phyloP scores from a whole-genome alignment of 441 rosid species.

The Pelargonium australe region DNA sequence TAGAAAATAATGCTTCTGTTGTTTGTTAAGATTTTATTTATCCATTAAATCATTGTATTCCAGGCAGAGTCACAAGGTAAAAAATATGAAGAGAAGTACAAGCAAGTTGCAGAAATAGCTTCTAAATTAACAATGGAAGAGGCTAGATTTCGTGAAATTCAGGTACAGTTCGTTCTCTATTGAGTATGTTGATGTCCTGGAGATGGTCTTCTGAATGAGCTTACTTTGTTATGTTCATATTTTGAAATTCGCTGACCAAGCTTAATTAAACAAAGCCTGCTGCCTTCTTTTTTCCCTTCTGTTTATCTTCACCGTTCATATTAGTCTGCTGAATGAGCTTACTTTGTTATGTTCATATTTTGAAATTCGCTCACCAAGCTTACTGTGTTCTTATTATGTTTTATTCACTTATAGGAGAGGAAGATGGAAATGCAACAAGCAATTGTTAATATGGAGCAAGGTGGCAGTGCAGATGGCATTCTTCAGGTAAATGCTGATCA shows the following conservation, averaged over 20 bases:
- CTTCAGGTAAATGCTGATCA: constrained; percentile 60
- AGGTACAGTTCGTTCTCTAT: constrained; percentile 38
- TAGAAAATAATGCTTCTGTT: constrained; percentile 12
- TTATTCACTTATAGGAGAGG: constrained; percentile 52
- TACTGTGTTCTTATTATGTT: neutral
- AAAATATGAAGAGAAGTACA: constrained; percentile 94
- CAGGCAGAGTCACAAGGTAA: constrained; percentile 84
- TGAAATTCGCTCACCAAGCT: neutral
- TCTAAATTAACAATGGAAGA: constrained; percentile 91
- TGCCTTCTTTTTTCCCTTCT: neutral
- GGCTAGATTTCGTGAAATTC: constrained; percentile 85
- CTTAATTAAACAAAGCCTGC: neutral
- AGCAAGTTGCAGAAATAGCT: constrained; percentile 92
- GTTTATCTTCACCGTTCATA: too few relatives aligned
- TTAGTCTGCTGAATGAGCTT: constrained; percentile 12
- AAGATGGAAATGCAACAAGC: constrained; percentile 85
- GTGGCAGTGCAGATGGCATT: constrained; percentile 93
- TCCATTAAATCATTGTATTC: constrained; percentile 24
- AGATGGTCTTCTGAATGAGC: constrained; percentile 16
- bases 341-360: neutral
- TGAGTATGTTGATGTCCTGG: constrained; percentile 3
- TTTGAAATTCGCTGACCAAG: neutral
- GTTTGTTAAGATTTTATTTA: constrained; percentile 17
- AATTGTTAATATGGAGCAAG: constrained; percentile 78
- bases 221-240: neutral